Conservation (phyloP, 2,329 filamentous ascomycete genomes). For the Alternaria postmessia region DNA sequence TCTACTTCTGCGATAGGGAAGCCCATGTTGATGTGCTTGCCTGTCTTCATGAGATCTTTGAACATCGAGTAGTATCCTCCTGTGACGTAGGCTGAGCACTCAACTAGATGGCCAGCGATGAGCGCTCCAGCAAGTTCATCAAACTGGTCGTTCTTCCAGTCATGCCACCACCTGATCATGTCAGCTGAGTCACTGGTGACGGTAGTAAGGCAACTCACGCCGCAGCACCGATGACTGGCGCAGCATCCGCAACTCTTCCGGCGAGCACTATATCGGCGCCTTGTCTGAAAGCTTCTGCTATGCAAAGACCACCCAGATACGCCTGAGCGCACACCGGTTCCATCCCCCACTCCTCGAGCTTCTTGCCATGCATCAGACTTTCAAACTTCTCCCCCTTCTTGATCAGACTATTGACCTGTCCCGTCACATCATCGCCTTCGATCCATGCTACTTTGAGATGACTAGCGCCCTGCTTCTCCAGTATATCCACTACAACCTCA, state of each 20-base stretch:
- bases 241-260: constrained; percentile 42
- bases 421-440: constrained; percentile 34
- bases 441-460: constrained; percentile 35
- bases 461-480: constrained; percentile 18
- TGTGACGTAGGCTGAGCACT: constrained; percentile 49
- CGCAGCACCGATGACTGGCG: constrained; percentile 58
- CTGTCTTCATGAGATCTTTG: constrained; percentile 46
- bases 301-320: constrained; percentile 29
- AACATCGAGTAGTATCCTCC: constrained; percentile 51
- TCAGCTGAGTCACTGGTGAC: constrained; percentile 26
- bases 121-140: constrained; percentile 46
- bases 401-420: constrained; percentile 44
- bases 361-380: constrained; percentile 51
- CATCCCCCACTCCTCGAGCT: constrained; percentile 45
- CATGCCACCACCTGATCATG: constrained; percentile 60
- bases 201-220: constrained; percentile 35
- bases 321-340: constrained; percentile 31
- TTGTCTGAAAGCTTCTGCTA: constrained; percentile 34
- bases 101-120: constrained; percentile 53
- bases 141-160: constrained; percentile 55
- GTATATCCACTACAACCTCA: constrained; percentile 21
- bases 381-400: constrained; percentile 49
- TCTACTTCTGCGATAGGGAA: constrained; percentile 37
- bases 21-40: constrained; percentile 45
- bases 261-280: constrained; percentile 45